A percentile compares a stretch with the other conserved stretches of the same genome.
These are phyloP conservation scores for Nakazawaea molendinolei DNA, from an alignment of 805 yeast genomes.

Conservation along the genomic window DNA sequence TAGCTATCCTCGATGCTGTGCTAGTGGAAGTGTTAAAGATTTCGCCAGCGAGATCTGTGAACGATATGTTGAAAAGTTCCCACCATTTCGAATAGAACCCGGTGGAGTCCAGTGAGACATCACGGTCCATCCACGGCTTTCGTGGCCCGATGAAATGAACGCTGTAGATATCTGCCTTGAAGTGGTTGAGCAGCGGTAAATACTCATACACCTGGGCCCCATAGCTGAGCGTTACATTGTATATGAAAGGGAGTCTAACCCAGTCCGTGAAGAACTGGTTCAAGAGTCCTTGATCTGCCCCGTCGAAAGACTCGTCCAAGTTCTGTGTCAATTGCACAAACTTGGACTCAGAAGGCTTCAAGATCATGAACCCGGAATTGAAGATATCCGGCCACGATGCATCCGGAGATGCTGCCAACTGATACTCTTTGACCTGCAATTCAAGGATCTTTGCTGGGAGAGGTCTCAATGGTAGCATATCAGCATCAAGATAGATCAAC, in stretches of 20 bases:
- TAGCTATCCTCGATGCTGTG: conserved; percentile 7
- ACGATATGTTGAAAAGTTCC: conserved; percentile 18
- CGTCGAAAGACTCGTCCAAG: conserved; percentile 56
- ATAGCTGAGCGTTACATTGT: conserved; percentile 61
- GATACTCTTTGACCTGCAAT: neutral
- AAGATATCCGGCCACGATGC: conserved; percentile 91
- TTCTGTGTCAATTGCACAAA: conserved; percentile 33
- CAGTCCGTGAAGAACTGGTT: conserved; percentile 57
- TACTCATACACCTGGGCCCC: conserved; percentile 22
- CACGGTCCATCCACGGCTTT: conserved; percentile 46
- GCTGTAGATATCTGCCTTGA: conserved; percentile 33
- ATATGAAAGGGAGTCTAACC: conserved; percentile 64
- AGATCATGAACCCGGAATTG: conserved; percentile 62
- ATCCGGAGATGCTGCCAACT: conserved; percentile 61
- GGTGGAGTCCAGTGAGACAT: conserved; percentile 11
- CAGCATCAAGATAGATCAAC: conserved; percentile 59
- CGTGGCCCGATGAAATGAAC: conserved; percentile 62
- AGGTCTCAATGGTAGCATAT: conserved; percentile 42
- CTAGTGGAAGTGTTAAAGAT: conserved; percentile 13
- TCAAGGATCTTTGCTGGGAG: conserved; percentile 22
- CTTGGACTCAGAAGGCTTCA: conserved; percentile 42
- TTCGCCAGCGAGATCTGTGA: conserved; percentile 14
- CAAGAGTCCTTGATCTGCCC: conserved; percentile 88
- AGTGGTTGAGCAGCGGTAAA: conserved; percentile 25
- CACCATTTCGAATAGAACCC: conserved; percentile 25